Percentiles rank a stretch among this genome's conserved stretches.
Conservation (phyloP, 495 filamentous ascomycete genomes). For the Parathielavia hyrcaniae region DNA sequence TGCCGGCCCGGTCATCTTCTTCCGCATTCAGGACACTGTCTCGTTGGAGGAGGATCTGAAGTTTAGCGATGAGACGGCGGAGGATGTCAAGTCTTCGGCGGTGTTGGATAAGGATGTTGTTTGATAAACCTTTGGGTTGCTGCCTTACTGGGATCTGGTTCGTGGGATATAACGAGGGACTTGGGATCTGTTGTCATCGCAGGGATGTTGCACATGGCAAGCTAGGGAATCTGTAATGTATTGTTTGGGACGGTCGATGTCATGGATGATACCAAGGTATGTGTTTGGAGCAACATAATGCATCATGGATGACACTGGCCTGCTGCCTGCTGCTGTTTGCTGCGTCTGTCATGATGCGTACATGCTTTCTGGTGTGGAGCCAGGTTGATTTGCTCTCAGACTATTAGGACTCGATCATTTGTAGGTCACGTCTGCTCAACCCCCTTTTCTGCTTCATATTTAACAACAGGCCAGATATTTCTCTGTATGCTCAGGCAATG, state of each 20-base stretch:
- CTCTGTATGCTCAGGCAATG: too few relatives aligned
- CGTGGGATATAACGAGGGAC: neutral
- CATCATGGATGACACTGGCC: neutral
- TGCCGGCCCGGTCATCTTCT: constrained; percentile 72
- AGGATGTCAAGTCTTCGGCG: constrained; percentile 47
- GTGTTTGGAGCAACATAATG: neutral
- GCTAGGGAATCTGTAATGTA: neutral
- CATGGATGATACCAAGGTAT: neutral
- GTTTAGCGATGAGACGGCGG: constrained; percentile 72
- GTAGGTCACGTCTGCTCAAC: too few relatives aligned
- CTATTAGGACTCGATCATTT: too few relatives aligned
- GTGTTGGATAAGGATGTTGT: neutral
- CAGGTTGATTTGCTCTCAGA: too few relatives aligned
- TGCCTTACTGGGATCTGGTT: too few relatives aligned
- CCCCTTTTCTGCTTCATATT: too few relatives aligned
- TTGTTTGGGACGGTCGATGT: neutral
- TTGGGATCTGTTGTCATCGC: neutral
- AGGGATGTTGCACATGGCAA: neutral
- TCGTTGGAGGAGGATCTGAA: constrained; percentile 70
- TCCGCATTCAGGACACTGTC: constrained; percentile 69
- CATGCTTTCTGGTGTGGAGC: too few relatives aligned
- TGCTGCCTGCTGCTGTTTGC: too few relatives aligned
- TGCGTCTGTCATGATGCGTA: too few relatives aligned
- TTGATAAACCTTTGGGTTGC: neutral
- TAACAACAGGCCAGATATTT: too few relatives aligned